Conservation (phyloP, 2,329 filamentous ascomycete species). For the Botrytis deweyae region DNA sequence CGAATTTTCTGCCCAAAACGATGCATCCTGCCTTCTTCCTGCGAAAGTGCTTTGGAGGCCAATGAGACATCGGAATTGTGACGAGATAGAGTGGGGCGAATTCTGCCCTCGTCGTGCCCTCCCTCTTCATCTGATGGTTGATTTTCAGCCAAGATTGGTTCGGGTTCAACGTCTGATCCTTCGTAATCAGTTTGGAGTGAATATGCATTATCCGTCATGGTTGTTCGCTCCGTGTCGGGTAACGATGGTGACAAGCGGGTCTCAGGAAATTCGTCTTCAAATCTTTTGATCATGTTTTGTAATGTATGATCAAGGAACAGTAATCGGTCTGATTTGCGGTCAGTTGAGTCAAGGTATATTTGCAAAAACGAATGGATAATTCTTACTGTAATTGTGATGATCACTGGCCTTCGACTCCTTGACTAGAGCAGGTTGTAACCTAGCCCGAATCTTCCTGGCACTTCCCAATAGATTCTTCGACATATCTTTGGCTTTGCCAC, state of each 20-base stretch:
- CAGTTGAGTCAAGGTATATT: constrained; percentile 5
- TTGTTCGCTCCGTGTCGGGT: constrained; percentile 16
- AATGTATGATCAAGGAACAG: constrained; percentile 87
- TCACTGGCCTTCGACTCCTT: constrained; percentile 71
- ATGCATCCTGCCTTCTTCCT: constrained; percentile 70
- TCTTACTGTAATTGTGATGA: constrained; percentile 75
- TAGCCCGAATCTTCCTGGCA: constrained; percentile 81
- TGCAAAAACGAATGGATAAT: background rate
- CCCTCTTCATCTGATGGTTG: constrained; percentile 44
- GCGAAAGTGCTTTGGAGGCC: constrained; percentile 60
- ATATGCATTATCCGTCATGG: constrained; percentile 16
- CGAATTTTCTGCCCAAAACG: constrained; percentile 66
- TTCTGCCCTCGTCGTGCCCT: constrained; percentile 39
- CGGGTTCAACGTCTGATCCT: constrained; percentile 31
- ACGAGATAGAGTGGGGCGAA: constrained; percentile 50
- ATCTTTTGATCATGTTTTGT: constrained; percentile 87
- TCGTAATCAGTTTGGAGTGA: constrained; percentile 24
- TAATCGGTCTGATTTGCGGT: constrained; percentile 58
- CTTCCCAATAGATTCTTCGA: constrained; percentile 85
- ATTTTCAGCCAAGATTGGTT: constrained; percentile 33
- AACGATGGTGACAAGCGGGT: constrained; percentile 52
- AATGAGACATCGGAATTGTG: constrained; percentile 67
- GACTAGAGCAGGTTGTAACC: constrained; percentile 79
- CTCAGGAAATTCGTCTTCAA: constrained; percentile 95
- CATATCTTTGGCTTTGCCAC: constrained; percentile 81